A percentile compares a stretch with the other conserved stretches of the same genome.
These are phyloP conservation scores for Ogataea siamensis DNA, from an alignment of 805 yeast genomes.

Conservation along the genomic window DNA sequence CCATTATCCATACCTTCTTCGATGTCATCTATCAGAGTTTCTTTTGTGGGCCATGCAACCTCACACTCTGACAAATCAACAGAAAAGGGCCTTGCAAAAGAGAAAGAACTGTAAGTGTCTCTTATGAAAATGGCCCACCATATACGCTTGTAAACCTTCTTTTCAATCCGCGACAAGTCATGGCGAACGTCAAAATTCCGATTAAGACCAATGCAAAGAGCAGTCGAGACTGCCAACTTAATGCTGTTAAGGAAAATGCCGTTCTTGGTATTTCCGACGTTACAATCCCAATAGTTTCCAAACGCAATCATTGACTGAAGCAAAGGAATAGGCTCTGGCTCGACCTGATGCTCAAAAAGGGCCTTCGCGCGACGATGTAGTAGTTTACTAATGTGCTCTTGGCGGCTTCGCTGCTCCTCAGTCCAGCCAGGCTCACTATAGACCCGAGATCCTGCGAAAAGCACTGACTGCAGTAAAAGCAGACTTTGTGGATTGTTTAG, in stretches of 20 bases:
- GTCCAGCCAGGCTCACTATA: conserved; percentile 49
- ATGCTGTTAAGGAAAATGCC: conserved; percentile 60
- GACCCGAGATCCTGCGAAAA: conserved; percentile 66
- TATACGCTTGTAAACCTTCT: conserved; percentile 57
- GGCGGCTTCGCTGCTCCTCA: conserved; percentile 45
- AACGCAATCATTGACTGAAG: conserved; percentile 62
- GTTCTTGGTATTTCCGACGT: conserved; percentile 64
- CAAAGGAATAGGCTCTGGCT: conserved; percentile 58
- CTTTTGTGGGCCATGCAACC: conserved; percentile 67
- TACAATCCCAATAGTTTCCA: conserved; percentile 73
- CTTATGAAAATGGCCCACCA: conserved; percentile 78
- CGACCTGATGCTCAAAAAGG: conserved; percentile 66
- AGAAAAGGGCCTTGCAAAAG: conserved; percentile 67
- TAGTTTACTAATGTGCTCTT: conserved; percentile 39
- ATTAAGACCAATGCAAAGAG: conserved; percentile 77
- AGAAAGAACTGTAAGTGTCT: conserved; percentile 64
- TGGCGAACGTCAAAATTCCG: conserved; percentile 34
- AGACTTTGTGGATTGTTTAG: conserved; percentile 59
- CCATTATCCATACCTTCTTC: conserved; percentile 40
- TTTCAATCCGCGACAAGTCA: conserved; percentile 17
- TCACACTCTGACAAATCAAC: conserved; percentile 73
- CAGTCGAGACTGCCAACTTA: conserved; percentile 63
- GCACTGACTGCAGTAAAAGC: conserved; percentile 60
- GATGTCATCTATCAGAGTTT: conserved; percentile 59
- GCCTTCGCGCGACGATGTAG: conserved; percentile 74